Evolutionary conservation across 1,284 basidiomycete genomes (phyloP).

Genomic region (Bondarzewia mesenterica): DNA sequence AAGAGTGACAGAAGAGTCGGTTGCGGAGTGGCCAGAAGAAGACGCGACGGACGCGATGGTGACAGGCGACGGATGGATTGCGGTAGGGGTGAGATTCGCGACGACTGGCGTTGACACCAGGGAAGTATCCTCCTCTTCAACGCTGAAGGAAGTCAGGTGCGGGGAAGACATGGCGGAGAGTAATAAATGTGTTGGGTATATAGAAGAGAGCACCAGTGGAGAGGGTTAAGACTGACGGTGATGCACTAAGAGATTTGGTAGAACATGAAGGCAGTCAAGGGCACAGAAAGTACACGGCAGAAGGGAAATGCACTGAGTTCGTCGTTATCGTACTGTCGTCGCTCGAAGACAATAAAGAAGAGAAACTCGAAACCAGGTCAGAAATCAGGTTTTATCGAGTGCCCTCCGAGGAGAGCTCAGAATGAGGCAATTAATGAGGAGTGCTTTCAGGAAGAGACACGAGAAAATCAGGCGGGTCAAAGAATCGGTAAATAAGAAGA

Average conservation of each 20-base stretch:
- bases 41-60: neutral
- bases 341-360: neutral
- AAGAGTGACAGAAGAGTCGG: constrained; percentile 1
- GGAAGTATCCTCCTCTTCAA: constrained; percentile 12
- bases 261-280: constrained; percentile 13
- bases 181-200: constrained; percentile 1
- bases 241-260: constrained; percentile 12
- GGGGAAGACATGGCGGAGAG: constrained; percentile 8
- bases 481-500: no score
- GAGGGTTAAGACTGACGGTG: constrained; percentile 1
- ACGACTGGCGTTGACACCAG: constrained; percentile 12
- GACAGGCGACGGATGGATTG: constrained; percentile 1
- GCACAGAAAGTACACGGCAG: constrained; percentile 1
- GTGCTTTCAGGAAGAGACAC: neutral
- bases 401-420: neutral
- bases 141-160: constrained; percentile 2
- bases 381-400: neutral
- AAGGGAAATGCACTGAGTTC: neutral
- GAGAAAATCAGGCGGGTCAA: neutral
- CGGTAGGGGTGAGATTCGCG: neutral
- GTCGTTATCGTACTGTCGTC: constrained; percentile 6
- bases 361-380: neutral
- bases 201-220: neutral
- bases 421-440: neutral
- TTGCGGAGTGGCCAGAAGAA: neutral